phyloP scores from a whole-genome alignment of 2,329 filamentous ascomycete genomes.

The Lasiodiplodia theobromae region DNA sequence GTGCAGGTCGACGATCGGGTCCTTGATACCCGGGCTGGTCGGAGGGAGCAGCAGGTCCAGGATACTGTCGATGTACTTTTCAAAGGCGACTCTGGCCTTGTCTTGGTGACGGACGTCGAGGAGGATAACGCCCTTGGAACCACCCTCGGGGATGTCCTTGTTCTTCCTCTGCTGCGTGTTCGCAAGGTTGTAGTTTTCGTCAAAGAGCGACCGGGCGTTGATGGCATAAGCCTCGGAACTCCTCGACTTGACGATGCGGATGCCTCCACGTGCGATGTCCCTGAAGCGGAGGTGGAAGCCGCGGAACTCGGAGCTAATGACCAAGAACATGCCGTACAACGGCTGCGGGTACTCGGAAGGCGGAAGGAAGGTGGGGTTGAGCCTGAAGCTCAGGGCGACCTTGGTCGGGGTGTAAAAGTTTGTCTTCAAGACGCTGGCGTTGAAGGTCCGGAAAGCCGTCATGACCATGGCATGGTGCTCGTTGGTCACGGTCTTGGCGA shows the following conservation, averaged over 20 bases:
- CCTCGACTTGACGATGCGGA: slow-evolving; percentile 97
- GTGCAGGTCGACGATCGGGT: slow-evolving; percentile 94
- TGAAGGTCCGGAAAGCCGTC: slow-evolving; percentile 96
- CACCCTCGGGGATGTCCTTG: slow-evolving; percentile 98
- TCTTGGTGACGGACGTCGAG: slow-evolving; percentile 94
- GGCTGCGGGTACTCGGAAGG: slow-evolving; percentile 91
- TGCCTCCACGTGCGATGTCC: slow-evolving; percentile 95
- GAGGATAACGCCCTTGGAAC: slow-evolving; percentile 96
- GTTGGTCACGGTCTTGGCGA: slow-evolving; percentile 61
- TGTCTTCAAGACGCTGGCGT: slow-evolving; percentile 90
- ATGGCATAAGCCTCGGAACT: slow-evolving; percentile 96
- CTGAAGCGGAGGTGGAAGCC: slow-evolving; percentile 98
- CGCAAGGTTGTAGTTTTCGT: slow-evolving; percentile 98
- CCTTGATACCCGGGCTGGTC: slow-evolving; percentile 95
- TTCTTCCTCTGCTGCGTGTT: slow-evolving; percentile 99
- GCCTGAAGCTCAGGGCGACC: slow-evolving; percentile 94
- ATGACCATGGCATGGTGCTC: slow-evolving; percentile 99
- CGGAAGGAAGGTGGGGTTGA: slow-evolving; percentile 88
- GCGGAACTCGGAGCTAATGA: slow-evolving; percentile 95
- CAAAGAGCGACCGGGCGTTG: slow-evolving; percentile 94
- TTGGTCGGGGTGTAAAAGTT: slow-evolving; percentile 99
- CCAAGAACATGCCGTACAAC: slow-evolving; percentile 97
- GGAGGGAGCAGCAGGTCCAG: slow-evolving; percentile 91
- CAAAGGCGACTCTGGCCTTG: slow-evolving; percentile 88
- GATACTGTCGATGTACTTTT: slow-evolving; percentile 99